Percentiles rank a stretch among this genome's conserved stretches.
These are phyloP conservation scores for Cyberlindnera xylosilytica DNA, from an alignment of 805 yeast genomes.

Conservation along the genomic window DNA sequence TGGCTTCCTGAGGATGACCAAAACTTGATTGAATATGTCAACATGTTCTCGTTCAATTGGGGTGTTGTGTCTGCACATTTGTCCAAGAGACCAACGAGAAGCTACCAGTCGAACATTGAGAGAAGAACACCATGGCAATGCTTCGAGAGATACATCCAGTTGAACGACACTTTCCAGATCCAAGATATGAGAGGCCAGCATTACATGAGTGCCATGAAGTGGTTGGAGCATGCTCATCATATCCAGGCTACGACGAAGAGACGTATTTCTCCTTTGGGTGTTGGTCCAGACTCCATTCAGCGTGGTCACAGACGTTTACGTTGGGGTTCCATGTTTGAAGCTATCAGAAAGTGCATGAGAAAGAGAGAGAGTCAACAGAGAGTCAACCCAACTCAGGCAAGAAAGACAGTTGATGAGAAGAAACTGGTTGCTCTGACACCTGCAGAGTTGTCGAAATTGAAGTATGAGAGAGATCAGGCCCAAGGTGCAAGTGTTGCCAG, in stretches of 20 bases:
- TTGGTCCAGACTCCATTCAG: constrained; percentile 89
- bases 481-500: constrained; percentile 51
- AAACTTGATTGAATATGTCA: constrained; percentile 71
- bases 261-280: constrained; percentile 87
- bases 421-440: constrained; percentile 69
- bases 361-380: constrained; percentile 78
- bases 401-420: constrained; percentile 38
- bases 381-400: constrained; percentile 47
- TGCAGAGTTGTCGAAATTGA: constrained; percentile 76
- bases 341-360: constrained; percentile 83
- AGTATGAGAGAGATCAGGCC: constrained; percentile 82
- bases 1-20: constrained; percentile 97
- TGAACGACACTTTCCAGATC: constrained; percentile 84
- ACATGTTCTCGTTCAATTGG: constrained; percentile 91
- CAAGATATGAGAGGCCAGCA: constrained; percentile 84
- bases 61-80: constrained; percentile 81
- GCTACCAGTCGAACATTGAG: constrained; percentile 84
- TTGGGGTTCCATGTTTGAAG: constrained; percentile 98
- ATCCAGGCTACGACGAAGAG: constrained; percentile 86
- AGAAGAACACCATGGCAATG: constrained; percentile 99
- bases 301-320: constrained; percentile 87
- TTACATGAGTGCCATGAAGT: constrained; percentile 78
- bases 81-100: constrained; percentile 59
- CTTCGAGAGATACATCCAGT: constrained; percentile 91
- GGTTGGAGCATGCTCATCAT: constrained; percentile 89